Evolutionary conservation across 2,329 filamentous ascomycete species (phyloP).

Genomic region (Sarocladium strictum): DNA sequence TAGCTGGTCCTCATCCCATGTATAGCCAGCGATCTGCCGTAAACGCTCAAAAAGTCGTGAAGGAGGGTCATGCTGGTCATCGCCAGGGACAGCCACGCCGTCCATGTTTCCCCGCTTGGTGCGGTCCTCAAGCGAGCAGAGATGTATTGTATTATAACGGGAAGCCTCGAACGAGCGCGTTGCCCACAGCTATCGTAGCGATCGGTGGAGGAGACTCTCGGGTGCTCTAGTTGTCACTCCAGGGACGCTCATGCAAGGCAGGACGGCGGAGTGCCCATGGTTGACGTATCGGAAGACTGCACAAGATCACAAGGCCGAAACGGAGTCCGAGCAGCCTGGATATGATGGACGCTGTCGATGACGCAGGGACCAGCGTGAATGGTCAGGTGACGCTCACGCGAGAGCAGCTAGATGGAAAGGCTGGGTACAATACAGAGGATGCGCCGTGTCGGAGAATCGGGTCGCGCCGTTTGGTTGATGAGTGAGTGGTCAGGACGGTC

Average conservation of each 20-base stretch:
- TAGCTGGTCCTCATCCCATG: constrained; percentile 61
- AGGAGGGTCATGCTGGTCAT: constrained; percentile 57
- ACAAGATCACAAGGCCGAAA: neutral
- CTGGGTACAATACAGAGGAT: neutral
- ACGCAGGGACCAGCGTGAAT: neutral
- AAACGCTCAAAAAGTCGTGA: constrained; percentile 66
- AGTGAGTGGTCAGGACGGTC: neutral
- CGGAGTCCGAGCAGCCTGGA: neutral
- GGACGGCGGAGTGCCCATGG: constrained; percentile 5
- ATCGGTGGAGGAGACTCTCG: neutral
- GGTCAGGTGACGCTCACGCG: neutral
- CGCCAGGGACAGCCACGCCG: constrained; percentile 39
- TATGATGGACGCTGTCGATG: neutral
- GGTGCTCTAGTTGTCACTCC: neutral
- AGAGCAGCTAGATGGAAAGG: neutral
- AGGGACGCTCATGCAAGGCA: constrained; percentile 6
- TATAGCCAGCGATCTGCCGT: constrained; percentile 66
- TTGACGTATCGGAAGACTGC: neutral
- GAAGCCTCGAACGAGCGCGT: neutral
- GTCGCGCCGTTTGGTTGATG: neutral
- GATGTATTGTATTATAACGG: neutral
- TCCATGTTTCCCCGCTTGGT: constrained; percentile 38
- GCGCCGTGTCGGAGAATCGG: neutral
- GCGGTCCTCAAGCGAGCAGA: neutral
- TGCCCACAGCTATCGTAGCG: neutral